phyloP scores from a whole-genome alignment of 2,329 filamentous ascomycete species.

The Bimuria novae-zelandiae region DNA sequence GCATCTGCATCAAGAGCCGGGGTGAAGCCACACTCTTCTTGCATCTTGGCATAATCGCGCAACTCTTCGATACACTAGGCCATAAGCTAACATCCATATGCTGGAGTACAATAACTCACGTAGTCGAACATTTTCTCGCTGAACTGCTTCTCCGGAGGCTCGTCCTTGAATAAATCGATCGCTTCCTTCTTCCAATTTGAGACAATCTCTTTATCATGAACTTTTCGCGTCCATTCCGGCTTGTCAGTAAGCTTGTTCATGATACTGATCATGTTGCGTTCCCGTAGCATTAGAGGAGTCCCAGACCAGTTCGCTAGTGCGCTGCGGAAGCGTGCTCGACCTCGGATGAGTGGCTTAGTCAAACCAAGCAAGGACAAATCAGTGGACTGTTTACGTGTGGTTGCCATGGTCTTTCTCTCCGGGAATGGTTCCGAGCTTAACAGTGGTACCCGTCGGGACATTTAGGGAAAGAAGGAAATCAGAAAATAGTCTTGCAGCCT shows the following conservation, averaged over 20 bases:
- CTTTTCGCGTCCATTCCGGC: constrained; percentile 47
- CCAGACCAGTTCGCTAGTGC: background rate
- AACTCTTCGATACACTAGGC: constrained; percentile 1
- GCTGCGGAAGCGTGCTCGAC: background rate
- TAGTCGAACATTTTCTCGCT: constrained; percentile 3
- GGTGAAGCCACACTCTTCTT: constrained; percentile 42
- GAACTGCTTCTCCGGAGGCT: background rate
- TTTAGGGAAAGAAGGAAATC: background rate
- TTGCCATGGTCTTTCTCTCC: too few species aligned
- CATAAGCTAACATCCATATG: background rate
- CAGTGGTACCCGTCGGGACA: too few species aligned
- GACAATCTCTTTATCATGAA: constrained; percentile 40
- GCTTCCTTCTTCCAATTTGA: constrained; percentile 32
- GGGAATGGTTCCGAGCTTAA: too few species aligned
- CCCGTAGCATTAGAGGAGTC: constrained; percentile 24
- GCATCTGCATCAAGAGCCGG: constrained; percentile 51
- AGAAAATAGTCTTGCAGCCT: background rate
- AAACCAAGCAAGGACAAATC: background rate
- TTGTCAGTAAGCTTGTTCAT: constrained; percentile 51
- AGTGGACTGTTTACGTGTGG: background rate
- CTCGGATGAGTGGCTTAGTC: background rate
- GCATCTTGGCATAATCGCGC: constrained; percentile 37
- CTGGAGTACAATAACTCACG: background rate
- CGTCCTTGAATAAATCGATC: constrained; percentile 7
- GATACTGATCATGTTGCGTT: constrained; percentile 45